phyloP scores from a whole-genome alignment of 345 rosid genomes.

The Moringa oleifera region DNA sequence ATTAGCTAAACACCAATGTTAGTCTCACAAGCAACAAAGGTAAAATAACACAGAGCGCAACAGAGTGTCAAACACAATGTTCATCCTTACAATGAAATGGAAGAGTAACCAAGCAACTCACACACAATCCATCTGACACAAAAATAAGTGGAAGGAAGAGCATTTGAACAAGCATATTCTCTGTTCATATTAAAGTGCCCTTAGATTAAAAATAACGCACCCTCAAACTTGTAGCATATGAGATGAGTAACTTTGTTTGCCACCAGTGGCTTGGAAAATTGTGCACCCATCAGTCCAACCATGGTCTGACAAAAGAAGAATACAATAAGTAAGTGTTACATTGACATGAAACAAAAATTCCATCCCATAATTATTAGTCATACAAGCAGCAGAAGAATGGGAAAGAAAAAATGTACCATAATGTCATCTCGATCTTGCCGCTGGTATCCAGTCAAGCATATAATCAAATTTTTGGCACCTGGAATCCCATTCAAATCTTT shows the following conservation, averaged over 20 bases:
- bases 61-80: too few relatives aligned
- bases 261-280: slow-evolving; percentile 82
- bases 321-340: neutral
- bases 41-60: too few relatives aligned
- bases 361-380: neutral
- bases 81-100: too few relatives aligned
- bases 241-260: slow-evolving; percentile 92
- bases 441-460: slow-evolving; percentile 92
- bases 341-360: slow-evolving; percentile 5
- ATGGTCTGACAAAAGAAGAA: slow-evolving; percentile 49
- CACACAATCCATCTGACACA: too few relatives aligned
- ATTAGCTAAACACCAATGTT: neutral
- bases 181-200: neutral
- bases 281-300: slow-evolving; percentile 92
- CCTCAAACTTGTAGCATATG: slow-evolving; percentile 93
- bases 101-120: too few relatives aligned
- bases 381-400: slow-evolving; percentile 4
- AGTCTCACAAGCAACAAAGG: neutral
- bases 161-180: neutral
- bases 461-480: slow-evolving; percentile 47
- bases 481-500: slow-evolving; percentile 81
- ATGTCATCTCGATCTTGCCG: slow-evolving; percentile 89
- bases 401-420: slow-evolving; percentile 47
- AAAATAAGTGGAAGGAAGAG: neutral
- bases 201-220: slow-evolving; percentile 28